phyloP scores from a whole-genome alignment of 2,329 filamentous ascomycete species.

The Trichoderma hamatum region DNA sequence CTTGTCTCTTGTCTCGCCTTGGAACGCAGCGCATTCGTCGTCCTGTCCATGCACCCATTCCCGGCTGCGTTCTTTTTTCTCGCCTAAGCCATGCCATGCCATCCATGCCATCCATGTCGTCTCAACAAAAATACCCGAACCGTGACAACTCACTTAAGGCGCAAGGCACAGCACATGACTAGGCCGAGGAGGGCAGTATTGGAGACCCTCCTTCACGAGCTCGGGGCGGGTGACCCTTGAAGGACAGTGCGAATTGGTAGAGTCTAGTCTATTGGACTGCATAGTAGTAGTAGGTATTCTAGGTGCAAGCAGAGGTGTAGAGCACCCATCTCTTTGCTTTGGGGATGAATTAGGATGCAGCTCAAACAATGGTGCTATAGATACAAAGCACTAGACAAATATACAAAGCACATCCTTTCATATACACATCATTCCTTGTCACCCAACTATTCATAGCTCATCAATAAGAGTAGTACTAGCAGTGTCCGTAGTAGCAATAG shows the following conservation, averaged over 20 bases:
- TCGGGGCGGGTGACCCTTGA: background rate
- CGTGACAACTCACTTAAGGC: background rate
- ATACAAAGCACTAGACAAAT: background rate
- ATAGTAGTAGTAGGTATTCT: no score
- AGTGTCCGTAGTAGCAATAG: background rate
- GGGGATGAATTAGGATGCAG: background rate
- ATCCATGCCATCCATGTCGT: background rate
- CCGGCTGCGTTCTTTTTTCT: background rate
- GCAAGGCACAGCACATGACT: background rate
- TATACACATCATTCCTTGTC: background rate
- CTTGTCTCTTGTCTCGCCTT: background rate
- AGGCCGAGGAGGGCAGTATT: constrained; percentile 8
- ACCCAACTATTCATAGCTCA: no score
- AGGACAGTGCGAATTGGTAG: constrained; percentile 1
- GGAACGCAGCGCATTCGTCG: background rate
- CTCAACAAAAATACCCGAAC: constrained; percentile 14
- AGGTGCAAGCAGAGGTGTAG: no score
- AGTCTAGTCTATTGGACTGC: no score
- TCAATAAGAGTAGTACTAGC: no score
- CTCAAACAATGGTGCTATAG: background rate
- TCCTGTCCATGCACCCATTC: background rate
- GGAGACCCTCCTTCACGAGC: constrained; percentile 3
- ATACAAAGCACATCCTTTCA: no score
- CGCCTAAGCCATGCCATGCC: background rate
- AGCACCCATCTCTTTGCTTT: background rate